Percentiles rank a stretch among this genome's conserved stretches.
Conservation (phyloP, 805 yeast species). For the Yarrowia bubula region DNA sequence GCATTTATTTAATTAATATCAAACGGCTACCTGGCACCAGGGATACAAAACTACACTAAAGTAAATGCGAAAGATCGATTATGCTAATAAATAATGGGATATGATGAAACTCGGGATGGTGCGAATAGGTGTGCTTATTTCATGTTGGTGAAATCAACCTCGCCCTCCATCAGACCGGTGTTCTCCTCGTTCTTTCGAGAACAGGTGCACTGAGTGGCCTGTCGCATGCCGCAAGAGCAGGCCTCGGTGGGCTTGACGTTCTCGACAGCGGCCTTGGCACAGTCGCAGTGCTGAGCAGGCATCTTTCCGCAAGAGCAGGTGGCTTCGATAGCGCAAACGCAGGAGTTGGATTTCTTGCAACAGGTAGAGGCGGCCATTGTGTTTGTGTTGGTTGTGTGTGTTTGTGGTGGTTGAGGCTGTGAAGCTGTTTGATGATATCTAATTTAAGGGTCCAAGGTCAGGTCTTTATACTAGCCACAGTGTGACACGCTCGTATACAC, state of each 20-base stretch:
- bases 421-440: background rate
- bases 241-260: conserved; percentile 48
- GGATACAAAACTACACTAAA: no score
- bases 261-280: conserved; percentile 52
- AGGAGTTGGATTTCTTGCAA: conserved; percentile 46
- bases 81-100: conserved; percentile 6
- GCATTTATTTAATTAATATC: background rate
- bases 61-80: background rate
- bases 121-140: conserved; percentile 29
- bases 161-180: conserved; percentile 51
- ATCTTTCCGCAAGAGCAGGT: conserved; percentile 64
- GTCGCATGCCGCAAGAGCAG: conserved; percentile 61
- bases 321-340: conserved; percentile 61
- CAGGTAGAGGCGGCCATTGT: conserved; percentile 33
- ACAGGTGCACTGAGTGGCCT: conserved; percentile 54
- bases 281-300: conserved; percentile 58
- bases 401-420: background rate
- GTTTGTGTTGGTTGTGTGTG: background rate
- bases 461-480: conserved; percentile 19
- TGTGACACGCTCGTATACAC: background rate
- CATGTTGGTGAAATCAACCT: conserved; percentile 54
- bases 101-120: background rate
- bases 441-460: no score
- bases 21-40: background rate
- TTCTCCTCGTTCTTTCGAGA: conserved; percentile 41